Evolutionary conservation across 139 green algal species (phyloP), one percentile per base, ranked within the genome.

Genomic region (Gonium pectorale): DNA sequence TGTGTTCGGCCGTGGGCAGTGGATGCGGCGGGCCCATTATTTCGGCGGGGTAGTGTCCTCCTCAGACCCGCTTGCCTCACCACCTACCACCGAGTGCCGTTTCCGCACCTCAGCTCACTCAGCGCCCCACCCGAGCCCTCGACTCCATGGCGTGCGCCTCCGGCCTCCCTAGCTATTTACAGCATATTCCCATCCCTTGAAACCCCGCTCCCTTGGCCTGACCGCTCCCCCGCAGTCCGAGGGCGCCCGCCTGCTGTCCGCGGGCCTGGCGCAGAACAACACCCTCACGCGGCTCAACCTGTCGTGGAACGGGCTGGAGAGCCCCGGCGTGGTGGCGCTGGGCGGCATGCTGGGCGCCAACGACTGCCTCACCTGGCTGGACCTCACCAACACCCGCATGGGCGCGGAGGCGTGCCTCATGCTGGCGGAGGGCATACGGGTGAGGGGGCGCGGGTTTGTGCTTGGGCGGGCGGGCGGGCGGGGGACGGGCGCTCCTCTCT

Each of bases 301-400:
- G 62, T 82, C 86, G 6, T 95, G 91, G 91, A 96, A 96, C 75
- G 93, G 93, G 0, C 85, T 94, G 29, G 90, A 93, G 69, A 86
- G 89, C 62, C 83, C 79, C n/a, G 77, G 77, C n/a, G 77, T 74
- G 62, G 31, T 62, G 43, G 44, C 31, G 2, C 33, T 92, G 37
- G 85, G 85, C 26, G 19, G 71, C 51, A 85, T 88, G 88, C 81
- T 88, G 41, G 43, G 40, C 13, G 11, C n/a, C 62, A 67, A 77
- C 86, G 46, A 63, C 17, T 59, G n/a, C 3, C 75, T 94, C 15
- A 87, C 75, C 81, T 56, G 85, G 31, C 71, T 95, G 88, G 92
- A 95, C 77, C 85, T 95, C 21, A 93, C 87, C 70, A 86, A 91
- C 87, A 93, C 89, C 5, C 86, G 89, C 60, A 88, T 92, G 77